A percentile compares a stretch with the other conserved stretches of the same genome.
Evolutionary conservation across 1,139 yeast species (phyloP).

Genomic region (Hanseniaspora gamundiae): DNA sequence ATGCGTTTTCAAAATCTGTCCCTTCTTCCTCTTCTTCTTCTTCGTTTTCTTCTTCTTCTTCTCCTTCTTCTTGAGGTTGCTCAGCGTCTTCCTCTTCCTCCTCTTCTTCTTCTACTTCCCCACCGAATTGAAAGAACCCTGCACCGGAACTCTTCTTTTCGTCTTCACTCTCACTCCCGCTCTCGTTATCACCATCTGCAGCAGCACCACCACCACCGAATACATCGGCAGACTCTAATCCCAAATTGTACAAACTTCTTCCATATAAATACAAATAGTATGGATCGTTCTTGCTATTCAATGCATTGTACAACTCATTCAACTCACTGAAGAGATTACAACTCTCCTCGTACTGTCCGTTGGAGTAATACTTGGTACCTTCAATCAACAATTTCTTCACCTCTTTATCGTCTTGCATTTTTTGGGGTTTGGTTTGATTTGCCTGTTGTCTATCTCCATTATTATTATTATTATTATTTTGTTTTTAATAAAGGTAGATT

Average conservation of each 20-base stretch:
- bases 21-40: slow-evolving; percentile 79
- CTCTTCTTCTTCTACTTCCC: slow-evolving; percentile 24
- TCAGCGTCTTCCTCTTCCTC: slow-evolving; percentile 16
- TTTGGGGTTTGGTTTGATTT: not conserved
- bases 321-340: slow-evolving; percentile 62
- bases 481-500: too few species aligned
- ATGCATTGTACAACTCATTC: slow-evolving; percentile 42
- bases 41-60: slow-evolving; percentile 35
- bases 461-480: too few species aligned
- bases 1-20: slow-evolving; percentile 71
- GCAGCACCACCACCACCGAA: slow-evolving; percentile 42
- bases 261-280: slow-evolving; percentile 67
- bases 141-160: slow-evolving; percentile 21
- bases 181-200: slow-evolving; percentile 7
- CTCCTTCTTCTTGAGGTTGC: slow-evolving; percentile 22
- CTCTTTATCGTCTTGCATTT: slow-evolving; percentile 21
- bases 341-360: slow-evolving; percentile 52
- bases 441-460: not conserved
- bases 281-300: slow-evolving; percentile 50
- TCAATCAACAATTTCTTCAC: slow-evolving; percentile 37
- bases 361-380: slow-evolving; percentile 47
- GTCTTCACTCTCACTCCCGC: slow-evolving; percentile 8
- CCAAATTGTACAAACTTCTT: slow-evolving; percentile 62
- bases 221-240: slow-evolving; percentile 59
- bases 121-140: slow-evolving; percentile 37